A percentile compares a stretch with the other conserved stretches of the same genome.
Evolutionary conservation across 192 early-diverging fungal genomes (phyloP).

Genomic region (Coemansia sp.): DNA sequence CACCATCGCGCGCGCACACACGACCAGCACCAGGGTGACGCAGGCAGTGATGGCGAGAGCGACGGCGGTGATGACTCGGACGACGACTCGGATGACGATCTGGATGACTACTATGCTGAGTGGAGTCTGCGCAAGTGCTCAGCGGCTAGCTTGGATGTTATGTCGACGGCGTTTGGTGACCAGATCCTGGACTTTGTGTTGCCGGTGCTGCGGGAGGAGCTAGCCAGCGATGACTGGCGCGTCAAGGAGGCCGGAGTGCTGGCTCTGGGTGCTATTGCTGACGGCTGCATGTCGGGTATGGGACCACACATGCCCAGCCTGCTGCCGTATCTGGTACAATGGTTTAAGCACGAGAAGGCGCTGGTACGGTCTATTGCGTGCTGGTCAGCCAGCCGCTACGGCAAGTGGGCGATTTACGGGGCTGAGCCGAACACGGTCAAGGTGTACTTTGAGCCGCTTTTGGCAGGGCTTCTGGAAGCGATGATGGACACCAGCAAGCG

Average conservation of each 20-base stretch:
- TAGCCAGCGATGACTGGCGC: conserved; percentile 86
- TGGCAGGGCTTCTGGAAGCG: conserved; percentile 72
- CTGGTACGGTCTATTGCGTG: conserved; percentile 97
- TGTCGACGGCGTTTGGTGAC: conserved; percentile 86
- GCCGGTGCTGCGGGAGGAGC: conserved; percentile 80
- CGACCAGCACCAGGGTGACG: conserved; percentile 61
- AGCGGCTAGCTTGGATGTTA: conserved; percentile 92
- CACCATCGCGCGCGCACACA: conserved; percentile 84
- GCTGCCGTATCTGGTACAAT: conserved; percentile 80
- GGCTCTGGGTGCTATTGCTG: conserved; percentile 96
- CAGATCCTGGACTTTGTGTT: conserved; percentile 82
- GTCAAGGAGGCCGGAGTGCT: conserved; percentile 93
- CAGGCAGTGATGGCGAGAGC: conserved; percentile 58
- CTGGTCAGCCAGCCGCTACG: conserved; percentile 96
- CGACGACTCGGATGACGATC: conserved; percentile 83
- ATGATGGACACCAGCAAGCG: conserved; percentile 96
- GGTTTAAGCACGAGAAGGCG: conserved; percentile 80
- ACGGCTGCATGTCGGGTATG: conserved; percentile 91
- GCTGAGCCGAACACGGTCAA: conserved; percentile 58
- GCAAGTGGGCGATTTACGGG: conserved; percentile 71
- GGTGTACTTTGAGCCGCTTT: conserved; percentile 82
- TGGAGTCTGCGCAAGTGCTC: conserved; percentile 99
- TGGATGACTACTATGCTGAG: conserved; percentile 81
- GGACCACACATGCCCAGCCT: conserved; percentile 84
- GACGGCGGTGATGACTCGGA: conserved; percentile 67